Conservation (phyloP, 176 grass and related monocot species). For the Leersia perrieri region DNA sequence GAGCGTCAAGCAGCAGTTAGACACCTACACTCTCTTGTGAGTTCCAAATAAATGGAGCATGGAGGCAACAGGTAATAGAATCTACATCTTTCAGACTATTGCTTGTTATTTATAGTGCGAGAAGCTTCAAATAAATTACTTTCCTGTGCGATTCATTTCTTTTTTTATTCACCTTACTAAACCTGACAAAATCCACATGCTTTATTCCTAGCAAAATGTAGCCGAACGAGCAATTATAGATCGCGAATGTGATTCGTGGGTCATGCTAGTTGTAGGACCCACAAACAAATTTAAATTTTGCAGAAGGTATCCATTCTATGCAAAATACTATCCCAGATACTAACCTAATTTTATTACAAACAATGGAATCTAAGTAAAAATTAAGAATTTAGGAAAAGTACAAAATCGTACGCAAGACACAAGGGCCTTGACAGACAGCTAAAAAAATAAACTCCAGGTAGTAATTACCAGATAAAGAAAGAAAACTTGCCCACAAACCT, state of each 20-base stretch:
- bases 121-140: slow-evolving; percentile 1
- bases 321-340: background rate
- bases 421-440: background rate
- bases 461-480: slow-evolving; percentile 49
- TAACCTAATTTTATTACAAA: slow-evolving; percentile 4
- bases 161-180: background rate
- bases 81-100: background rate
- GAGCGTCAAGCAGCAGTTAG: background rate
- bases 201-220: background rate
- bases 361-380: slow-evolving; percentile 1
- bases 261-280: background rate
- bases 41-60: slow-evolving; percentile 24
- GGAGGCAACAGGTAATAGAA: background rate
- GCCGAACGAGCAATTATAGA: background rate
- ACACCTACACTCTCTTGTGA: background rate
- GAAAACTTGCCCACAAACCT: slow-evolving; percentile 21
- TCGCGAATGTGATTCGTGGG: background rate
- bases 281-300: slow-evolving; percentile 25
- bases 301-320: background rate
- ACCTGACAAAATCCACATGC: slow-evolving; percentile 8
- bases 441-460: slow-evolving; percentile 24
- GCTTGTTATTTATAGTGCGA: background rate
- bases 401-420: background rate
- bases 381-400: background rate
- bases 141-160: background rate